These are phyloP conservation scores for Lecanicillium sp. DNA, from an alignment of 2,329 filamentous ascomycete species.

Conservation along the genomic window DNA sequence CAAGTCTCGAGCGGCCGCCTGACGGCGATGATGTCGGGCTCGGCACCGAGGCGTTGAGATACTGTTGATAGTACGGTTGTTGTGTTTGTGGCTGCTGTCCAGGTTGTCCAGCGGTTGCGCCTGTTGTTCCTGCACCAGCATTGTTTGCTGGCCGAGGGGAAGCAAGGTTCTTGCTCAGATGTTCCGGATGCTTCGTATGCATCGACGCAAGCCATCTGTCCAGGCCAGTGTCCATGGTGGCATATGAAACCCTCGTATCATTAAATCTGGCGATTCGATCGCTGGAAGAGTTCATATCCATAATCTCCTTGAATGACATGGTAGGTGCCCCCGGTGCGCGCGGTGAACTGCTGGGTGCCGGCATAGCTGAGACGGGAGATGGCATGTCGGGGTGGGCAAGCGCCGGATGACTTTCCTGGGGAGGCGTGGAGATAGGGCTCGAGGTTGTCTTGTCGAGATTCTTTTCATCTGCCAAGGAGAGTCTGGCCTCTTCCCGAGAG, in stretches of 20 bases:
- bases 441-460: conserved; percentile 26
- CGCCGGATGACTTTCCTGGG: conserved; percentile 31
- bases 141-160: conserved; percentile 4
- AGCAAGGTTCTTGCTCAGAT: conserved; percentile 16
- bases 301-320: conserved; percentile 68
- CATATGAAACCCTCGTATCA: conserved; percentile 63
- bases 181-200: conserved; percentile 38
- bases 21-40: conserved; percentile 21
- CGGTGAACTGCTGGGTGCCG: conserved; percentile 1
- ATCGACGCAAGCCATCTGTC: conserved; percentile 45
- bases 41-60: conserved; percentile 40
- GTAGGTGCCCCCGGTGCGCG: conserved; percentile 20
- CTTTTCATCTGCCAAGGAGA: conserved; percentile 40
- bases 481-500: conserved; percentile 16
- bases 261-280: conserved; percentile 71
- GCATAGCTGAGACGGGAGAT: conserved; percentile 8
- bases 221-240: conserved; percentile 68
- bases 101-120: conserved; percentile 13
- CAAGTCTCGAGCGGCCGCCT: conserved; percentile 26
- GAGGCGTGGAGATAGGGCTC: conserved; percentile 24
- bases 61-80: conserved; percentile 49
- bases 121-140: conserved; percentile 10
- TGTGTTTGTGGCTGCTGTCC: conserved; percentile 22
- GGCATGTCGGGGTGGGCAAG: conserved; percentile 14
- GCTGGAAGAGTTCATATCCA: conserved; percentile 54